Conservation (phyloP, 352 stramenopile genomes). For the Stramenopiles sp. region DNA sequence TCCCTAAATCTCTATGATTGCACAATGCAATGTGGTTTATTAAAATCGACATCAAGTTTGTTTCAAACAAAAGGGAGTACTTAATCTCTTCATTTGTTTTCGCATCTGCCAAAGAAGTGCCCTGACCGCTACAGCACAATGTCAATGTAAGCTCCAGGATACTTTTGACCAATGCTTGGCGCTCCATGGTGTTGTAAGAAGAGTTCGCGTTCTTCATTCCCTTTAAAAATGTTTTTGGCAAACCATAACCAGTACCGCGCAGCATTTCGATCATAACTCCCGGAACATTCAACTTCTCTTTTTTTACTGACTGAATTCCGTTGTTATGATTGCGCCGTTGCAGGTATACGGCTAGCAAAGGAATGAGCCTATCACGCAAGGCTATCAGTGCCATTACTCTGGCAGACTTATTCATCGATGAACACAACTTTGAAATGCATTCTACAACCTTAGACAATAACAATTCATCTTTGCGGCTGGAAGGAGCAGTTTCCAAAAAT, state of each 20-base stretch:
- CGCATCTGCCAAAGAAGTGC: not conserved
- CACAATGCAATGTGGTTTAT: not conserved
- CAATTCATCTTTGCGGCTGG: not conserved
- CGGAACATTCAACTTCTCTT: not conserved
- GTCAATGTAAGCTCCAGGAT: not conserved
- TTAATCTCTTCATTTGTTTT: not conserved
- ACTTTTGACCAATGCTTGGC: not conserved
- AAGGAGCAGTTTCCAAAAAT: not conserved
- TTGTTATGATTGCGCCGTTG: not conserved
- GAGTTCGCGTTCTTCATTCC: not conserved
- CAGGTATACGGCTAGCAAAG: not conserved
- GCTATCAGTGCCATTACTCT: not conserved
- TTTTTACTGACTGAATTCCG: not conserved
- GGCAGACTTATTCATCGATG: not conserved
- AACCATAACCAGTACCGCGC: not conserved
- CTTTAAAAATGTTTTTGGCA: not conserved
- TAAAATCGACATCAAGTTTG: not conserved
- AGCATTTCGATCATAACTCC: not conserved
- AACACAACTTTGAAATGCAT: not conserved
- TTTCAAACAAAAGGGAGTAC: not conserved
- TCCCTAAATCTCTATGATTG: not conserved
- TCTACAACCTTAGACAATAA: not conserved
- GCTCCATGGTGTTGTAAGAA: not conserved
- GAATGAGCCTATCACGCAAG: not conserved
- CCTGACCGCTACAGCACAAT: not conserved